phyloP scores from a whole-genome alignment of 345 rosid genomes.

The Syzygium oleosum region DNA sequence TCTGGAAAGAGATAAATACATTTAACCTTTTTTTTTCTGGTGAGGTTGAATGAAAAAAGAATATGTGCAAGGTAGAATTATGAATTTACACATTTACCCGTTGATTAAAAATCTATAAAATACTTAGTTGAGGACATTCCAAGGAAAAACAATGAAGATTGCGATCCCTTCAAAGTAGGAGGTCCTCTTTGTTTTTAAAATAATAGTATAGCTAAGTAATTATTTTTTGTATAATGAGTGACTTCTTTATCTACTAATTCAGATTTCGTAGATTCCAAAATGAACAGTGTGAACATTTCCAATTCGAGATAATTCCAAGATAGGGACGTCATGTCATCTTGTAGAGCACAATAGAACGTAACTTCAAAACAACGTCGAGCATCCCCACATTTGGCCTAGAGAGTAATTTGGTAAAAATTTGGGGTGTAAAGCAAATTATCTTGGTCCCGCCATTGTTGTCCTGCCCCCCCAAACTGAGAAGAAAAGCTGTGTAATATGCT shows the following conservation, averaged over 20 bases:
- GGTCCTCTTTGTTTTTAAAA: background rate
- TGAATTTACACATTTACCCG: background rate
- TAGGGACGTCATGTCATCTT: background rate
- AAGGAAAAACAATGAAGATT: background rate
- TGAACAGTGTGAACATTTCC: background rate
- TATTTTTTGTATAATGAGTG: background rate
- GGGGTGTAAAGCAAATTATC: background rate
- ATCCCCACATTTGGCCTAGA: background rate
- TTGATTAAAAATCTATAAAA: background rate
- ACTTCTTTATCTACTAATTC: background rate
- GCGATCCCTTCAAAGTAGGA: background rate
- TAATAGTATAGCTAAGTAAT: background rate
- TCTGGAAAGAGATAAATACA: background rate
- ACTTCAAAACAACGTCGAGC: background rate
- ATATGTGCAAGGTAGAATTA: background rate
- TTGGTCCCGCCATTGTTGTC: background rate
- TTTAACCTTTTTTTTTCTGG: background rate
- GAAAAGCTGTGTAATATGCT: background rate
- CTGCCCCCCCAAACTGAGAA: background rate
- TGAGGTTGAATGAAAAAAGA: background rate
- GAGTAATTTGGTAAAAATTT: background rate
- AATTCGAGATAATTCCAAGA: background rate
- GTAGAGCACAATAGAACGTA: background rate
- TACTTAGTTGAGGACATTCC: background rate
- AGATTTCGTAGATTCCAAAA: background rate